phyloP scores from a whole-genome alignment of 495 filamentous ascomycete genomes.

The Daldinia grandis region DNA sequence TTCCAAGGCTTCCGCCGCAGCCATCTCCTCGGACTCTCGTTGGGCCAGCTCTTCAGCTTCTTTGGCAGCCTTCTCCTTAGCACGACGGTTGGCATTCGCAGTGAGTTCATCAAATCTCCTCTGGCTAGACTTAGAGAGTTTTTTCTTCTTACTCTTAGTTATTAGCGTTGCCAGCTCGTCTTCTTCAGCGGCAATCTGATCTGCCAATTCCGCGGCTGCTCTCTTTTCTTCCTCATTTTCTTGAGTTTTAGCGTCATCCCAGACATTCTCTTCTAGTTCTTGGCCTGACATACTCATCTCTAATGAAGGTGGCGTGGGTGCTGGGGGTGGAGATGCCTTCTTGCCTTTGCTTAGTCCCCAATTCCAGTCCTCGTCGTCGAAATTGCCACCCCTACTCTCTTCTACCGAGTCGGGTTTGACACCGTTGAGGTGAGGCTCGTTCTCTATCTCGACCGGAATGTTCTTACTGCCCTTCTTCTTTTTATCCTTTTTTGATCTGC shows the following conservation, averaged over 20 bases:
- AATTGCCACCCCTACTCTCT: constrained; percentile 51
- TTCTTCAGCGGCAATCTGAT: constrained; percentile 48
- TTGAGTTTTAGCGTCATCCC: constrained; percentile 35
- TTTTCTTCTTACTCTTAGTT: constrained; percentile 46
- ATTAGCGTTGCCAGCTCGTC: constrained; percentile 46
- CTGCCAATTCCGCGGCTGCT: constrained; percentile 32
- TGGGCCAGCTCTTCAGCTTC: constrained; percentile 41
- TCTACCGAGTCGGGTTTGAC: constrained; percentile 54
- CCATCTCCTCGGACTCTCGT: constrained; percentile 36
- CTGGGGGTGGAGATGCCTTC: constrained; percentile 53
- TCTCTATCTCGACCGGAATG: constrained; percentile 50
- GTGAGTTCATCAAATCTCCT: constrained; percentile 49
- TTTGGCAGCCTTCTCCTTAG: constrained; percentile 40
- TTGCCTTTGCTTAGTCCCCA: constrained; percentile 52
- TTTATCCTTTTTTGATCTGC: constrained; percentile 50
- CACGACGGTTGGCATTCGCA: constrained; percentile 42
- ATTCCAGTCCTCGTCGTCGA: constrained; percentile 51
- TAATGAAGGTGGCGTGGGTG: constrained; percentile 51
- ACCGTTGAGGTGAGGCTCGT: constrained; percentile 45
- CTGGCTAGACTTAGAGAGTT: constrained; percentile 42
- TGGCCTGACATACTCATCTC: constrained; percentile 45
- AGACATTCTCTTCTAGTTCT: constrained; percentile 36
- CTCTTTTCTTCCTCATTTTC: constrained; percentile 22
- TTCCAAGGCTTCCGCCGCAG: constrained; percentile 35
- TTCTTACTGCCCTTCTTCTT: constrained; percentile 56